A percentile compares a stretch with the other conserved stretches of the same genome.
Conservation (phyloP, 345 rosid genomes). For the Eucalyptus victrix region DNA sequence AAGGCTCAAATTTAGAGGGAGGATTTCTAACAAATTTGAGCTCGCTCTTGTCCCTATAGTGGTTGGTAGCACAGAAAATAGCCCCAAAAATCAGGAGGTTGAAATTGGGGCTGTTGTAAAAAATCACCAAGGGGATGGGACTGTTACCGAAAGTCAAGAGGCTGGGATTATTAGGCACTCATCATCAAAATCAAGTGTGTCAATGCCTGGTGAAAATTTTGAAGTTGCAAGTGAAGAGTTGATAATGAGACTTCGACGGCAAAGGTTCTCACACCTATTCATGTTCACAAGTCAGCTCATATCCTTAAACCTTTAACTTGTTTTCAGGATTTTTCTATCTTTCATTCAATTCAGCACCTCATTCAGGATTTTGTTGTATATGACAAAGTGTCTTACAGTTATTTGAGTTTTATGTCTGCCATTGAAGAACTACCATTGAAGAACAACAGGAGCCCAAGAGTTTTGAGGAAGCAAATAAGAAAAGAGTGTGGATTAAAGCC, state of each 20-base stretch:
- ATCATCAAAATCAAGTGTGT: neutral
- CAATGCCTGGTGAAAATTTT: neutral
- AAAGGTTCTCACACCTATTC: neutral
- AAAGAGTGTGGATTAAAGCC: neutral
- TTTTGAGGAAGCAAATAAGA: neutral
- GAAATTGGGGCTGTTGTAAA: neutral
- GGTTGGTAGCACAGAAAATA: neutral
- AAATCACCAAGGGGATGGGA: neutral
- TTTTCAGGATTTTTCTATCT: neutral
- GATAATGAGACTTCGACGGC: neutral
- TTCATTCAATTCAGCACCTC: neutral
- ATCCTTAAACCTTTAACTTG: neutral
- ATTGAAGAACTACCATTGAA: neutral
- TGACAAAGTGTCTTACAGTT: neutral
- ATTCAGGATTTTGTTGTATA: neutral
- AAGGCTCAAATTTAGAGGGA: neutral
- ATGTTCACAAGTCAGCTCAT: fast-evolving
- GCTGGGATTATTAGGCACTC: neutral
- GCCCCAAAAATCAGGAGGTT: neutral
- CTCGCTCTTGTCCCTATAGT: neutral
- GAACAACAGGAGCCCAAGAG: neutral
- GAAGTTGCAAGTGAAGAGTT: neutral
- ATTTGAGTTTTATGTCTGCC: neutral
- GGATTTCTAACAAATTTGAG: neutral
- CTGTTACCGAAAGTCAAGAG: neutral